Conservation (phyloP, 2,329 filamentous ascomycete genomes). For the Fusarium albidum region DNA sequence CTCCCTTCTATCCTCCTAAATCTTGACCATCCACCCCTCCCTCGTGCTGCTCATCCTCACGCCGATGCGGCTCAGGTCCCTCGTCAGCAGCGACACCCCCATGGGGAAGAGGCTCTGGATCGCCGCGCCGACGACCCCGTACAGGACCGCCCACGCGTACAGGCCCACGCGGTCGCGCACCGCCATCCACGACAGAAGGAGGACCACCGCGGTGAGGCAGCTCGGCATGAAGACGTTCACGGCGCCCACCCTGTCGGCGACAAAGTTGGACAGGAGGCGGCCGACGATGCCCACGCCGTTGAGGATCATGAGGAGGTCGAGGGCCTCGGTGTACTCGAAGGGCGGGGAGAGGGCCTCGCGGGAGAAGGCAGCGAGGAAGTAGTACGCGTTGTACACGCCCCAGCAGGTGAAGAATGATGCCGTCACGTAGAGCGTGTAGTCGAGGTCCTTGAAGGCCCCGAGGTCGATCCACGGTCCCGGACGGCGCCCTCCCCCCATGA, state of each 20-base stretch:
- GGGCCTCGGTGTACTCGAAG: constrained; percentile 57
- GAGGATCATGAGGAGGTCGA: constrained; percentile 70
- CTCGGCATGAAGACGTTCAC: constrained; percentile 68
- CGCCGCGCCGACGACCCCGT: constrained; percentile 68
- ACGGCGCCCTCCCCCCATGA: constrained; percentile 51
- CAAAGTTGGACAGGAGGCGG: constrained; percentile 63
- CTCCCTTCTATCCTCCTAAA: constrained; percentile 37
- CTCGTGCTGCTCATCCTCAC: constrained; percentile 54
- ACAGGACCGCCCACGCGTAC: constrained; percentile 69
- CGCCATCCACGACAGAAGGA: constrained; percentile 66
- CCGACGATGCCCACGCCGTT: constrained; percentile 69
- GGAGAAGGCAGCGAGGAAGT: constrained; percentile 63
- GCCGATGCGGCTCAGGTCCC: constrained; percentile 60
- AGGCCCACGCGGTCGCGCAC: constrained; percentile 59
- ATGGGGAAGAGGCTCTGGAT: constrained; percentile 73
- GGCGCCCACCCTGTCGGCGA: constrained; percentile 66
- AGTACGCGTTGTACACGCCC: constrained; percentile 66
- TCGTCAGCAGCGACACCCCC: constrained; percentile 61
- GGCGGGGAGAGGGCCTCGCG: constrained; percentile 49
- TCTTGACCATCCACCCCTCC: constrained; percentile 50
- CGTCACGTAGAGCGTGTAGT: constrained; percentile 53
- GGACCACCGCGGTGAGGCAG: constrained; percentile 50
- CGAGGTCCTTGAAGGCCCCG: constrained; percentile 54
- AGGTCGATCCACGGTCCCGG: constrained; percentile 53
- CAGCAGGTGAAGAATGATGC: constrained; percentile 54